Percentiles rank a stretch among this genome's conserved stretches.
These are phyloP conservation scores for Globisporangium abappressorium DNA, from an alignment of 352 stramenopile genomes.

Conservation along the genomic window DNA sequence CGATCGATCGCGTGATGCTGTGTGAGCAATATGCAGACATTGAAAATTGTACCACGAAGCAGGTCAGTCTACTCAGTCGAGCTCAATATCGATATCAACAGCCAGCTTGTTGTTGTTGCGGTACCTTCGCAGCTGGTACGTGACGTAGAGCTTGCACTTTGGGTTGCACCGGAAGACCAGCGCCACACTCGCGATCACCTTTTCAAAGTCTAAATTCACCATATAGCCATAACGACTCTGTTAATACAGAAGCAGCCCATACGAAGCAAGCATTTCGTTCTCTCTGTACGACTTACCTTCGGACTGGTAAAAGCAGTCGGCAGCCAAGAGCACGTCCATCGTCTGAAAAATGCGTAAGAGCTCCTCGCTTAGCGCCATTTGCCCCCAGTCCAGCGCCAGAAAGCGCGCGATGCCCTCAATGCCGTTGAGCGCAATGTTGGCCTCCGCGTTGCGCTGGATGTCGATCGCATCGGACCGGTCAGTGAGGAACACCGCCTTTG, in stretches of 20 bases:
- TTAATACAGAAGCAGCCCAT: not conserved
- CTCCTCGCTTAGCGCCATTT: conserved; percentile 28
- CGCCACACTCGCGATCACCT: conserved; percentile 61
- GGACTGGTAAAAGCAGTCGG: conserved; percentile 72
- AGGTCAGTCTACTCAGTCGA: not conserved
- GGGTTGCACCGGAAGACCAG: conserved; percentile 52
- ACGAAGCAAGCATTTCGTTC: not conserved
- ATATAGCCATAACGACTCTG: not conserved
- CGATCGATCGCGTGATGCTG: conserved; percentile 59
- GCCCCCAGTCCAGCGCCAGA: conserved; percentile 48
- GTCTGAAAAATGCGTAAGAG: conserved; percentile 27
- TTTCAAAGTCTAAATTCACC: conserved; percentile 52
- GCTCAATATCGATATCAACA: not conserved
- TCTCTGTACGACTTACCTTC: conserved; percentile 29
- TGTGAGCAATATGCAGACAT: not conserved
- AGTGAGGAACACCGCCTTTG: conserved; percentile 44
- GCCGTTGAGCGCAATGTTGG: conserved; percentile 51
- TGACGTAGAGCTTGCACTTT: conserved; percentile 45
- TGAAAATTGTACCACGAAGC: not conserved
- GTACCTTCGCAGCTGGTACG: conserved; percentile 64
- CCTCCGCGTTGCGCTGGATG: conserved; percentile 45
- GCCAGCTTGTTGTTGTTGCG: not conserved
- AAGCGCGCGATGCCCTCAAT: conserved; percentile 33
- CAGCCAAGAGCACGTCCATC: conserved; percentile 51
- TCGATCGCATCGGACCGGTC: conserved; percentile 47